Base-by-base conservation (phyloP, 768 basidiomycete genomes). In the Hypholoma sublateritium region DNA sequence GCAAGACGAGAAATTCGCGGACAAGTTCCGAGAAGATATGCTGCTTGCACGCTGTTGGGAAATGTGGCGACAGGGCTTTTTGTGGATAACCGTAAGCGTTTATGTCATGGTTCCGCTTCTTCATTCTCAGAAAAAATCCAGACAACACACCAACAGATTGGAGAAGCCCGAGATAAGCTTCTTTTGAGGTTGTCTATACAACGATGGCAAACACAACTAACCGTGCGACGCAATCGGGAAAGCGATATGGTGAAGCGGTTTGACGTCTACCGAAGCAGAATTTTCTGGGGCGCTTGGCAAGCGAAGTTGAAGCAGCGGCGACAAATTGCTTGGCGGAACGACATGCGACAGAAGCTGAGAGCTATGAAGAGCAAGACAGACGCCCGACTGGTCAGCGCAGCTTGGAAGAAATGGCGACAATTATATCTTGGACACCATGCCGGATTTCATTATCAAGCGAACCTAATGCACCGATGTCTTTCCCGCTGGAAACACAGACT, bases 341-440 rank as follows among this genome's bases (percentile, higher is more conserved):
- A 81, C 50, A 91, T 91, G 88, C 86, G 88, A 25, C 62, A 72
- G 59, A 87, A 82, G 66, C 90, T 91, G 84, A 84, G 81, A 64
- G 67, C 70, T 11, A 73, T 88, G 34, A 82, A 81, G 60, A 81
- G 82, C 57, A 83, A 73, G 57, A 77, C 78, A 55, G 86, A 89
- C 25, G 56, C 63, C 5, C 78, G 80, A 62, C 65, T 89, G 44
- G 68, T 77, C 62, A 81, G 74, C 61, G 81, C 85, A 60, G 80
- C 80, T 7, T 89, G 87, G 85, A 74, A 68, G 41, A 80, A 80
- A 63, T 93, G 91, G 91, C 77, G 80, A 41, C 85, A 83, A 57
- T 72, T 77, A 8, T 78, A 84, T 59, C 76, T 73, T n/a, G 75
- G 76, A 11, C 79, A 72, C 46, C 66, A 83, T 1, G 80, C 86